Evolutionary conservation across 371 early-diverging fungal species (phyloP), one percentile per base, ranked within the genome.

Genomic region (Apophysomyces trapeziformis): DNA sequence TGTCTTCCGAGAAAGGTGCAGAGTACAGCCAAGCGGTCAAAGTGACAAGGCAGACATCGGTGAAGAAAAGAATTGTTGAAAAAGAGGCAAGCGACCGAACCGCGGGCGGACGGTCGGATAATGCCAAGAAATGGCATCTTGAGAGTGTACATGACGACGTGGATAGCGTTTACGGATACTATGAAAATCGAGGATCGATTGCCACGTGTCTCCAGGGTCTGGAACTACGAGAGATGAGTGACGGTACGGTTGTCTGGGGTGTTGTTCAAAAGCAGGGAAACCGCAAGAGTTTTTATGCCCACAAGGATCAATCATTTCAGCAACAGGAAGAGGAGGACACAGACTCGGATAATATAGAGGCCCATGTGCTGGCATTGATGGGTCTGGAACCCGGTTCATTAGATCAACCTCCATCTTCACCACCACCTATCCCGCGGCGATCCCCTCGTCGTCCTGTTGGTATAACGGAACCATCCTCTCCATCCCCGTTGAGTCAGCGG

Each of bases 201-300:
- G 54, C 54, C 54, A 50, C 61, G 5, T 54, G 47, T 50, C 36
- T 78, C 38, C 71, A 77, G 63, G 83, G 83, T 11, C 63, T 82
- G n/a, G 83, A 82, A 47, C 32, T 82, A 7, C 74, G 83, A 35
- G 83, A 82, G 59, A 79, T 79, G 78, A 79, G 79, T 54, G 83
- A 82, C 63, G 83, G 83, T 2, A 68, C 79, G 5, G 76, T 82
- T 13, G 64, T 74, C 8, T 82, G 79, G 77, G 83, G 78, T 18
- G 65, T 82, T 38, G 80, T 82, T 0, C 71, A 74, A 39, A 68
- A 71, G n/a, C 59, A 71, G 58, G 77, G 77, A 12, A 69, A 73
- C 32, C 60, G 76, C 11, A 72, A 70, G 50, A 76, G 77, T 39
- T 73, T 71, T 46, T 73, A 63, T 62, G 64, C 70, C 18, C 70